These are phyloP conservation scores for Musa schizocarpa DNA, from an alignment of 176 grass and related monocot genomes.

Conservation along the genomic window DNA sequence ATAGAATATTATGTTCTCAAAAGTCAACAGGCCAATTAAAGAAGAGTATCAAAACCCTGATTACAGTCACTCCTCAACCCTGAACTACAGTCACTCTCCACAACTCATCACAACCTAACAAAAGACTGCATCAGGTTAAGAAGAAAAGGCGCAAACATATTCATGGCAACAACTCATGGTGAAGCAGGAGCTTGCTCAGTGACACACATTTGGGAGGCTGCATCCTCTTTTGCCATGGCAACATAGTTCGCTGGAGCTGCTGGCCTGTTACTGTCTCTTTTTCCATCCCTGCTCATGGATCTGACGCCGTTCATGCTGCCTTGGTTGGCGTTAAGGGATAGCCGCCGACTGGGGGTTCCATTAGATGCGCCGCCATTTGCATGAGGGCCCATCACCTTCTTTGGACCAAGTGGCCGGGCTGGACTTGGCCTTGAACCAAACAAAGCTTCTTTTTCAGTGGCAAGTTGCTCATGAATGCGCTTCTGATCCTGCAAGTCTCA, in stretches of 20 bases:
- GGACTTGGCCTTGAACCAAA: slow-evolving; percentile 61
- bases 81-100: too few species aligned
- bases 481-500: slow-evolving; percentile 62
- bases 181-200: slow-evolving; percentile 39
- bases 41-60: too few species aligned
- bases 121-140: neutral
- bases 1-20: too few species aligned
- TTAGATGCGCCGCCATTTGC: slow-evolving; percentile 23
- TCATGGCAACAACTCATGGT: slow-evolving; percentile 26
- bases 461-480: slow-evolving; percentile 67
- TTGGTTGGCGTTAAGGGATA: slow-evolving; percentile 33
- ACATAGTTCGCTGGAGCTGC: slow-evolving; percentile 66
- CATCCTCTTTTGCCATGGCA: slow-evolving; percentile 47
- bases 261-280: slow-evolving; percentile 41
- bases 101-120: neutral
- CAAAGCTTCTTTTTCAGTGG: slow-evolving; percentile 57
- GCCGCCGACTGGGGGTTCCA: slow-evolving; percentile 34
- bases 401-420: slow-evolving; percentile 38
- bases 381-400: slow-evolving; percentile 48
- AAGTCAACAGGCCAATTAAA: too few species aligned
- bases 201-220: slow-evolving; percentile 32
- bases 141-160: neutral
- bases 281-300: slow-evolving; percentile 50
- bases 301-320: slow-evolving; percentile 20
- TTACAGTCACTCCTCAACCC: too few species aligned